Percentiles rank a stretch among this genome's conserved stretches.
Conservation (phyloP, 305 asterid species). For the Stenogyne calaminthoides region DNA sequence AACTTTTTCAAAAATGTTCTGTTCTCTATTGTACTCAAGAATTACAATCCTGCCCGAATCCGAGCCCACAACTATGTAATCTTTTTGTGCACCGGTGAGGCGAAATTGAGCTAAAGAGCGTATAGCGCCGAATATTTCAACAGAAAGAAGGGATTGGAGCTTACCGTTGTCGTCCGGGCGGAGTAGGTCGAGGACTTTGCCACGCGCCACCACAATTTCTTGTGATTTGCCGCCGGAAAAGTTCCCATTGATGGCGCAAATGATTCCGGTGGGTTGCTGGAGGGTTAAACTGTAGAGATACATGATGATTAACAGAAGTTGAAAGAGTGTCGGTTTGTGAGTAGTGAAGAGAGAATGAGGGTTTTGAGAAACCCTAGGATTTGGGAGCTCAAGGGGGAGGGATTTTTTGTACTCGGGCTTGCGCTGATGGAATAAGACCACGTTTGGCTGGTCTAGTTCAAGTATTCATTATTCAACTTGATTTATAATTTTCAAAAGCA, state of each 20-base stretch:
- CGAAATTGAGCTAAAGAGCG: conserved; percentile 96
- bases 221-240: conserved; percentile 92
- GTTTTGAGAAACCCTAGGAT: conserved; percentile 56
- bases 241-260: conserved; percentile 88
- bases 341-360: conserved; percentile 26
- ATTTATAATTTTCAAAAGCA: too few species aligned
- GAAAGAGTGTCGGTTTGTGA: conserved; percentile 18
- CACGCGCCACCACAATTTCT: conserved; percentile 92
- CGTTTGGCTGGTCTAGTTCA: conserved; percentile 11
- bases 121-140: conserved; percentile 85
- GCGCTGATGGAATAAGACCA: neutral
- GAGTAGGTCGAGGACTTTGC: conserved; percentile 88
- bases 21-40: conserved; percentile 84
- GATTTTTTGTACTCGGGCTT: neutral
- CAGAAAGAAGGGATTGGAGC: conserved; percentile 83
- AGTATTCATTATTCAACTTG: neutral
- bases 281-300: conserved; percentile 90
- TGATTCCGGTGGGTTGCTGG: conserved; percentile 85
- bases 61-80: conserved; percentile 91
- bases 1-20: conserved; percentile 75
- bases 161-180: conserved; percentile 98
- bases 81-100: conserved; percentile 92
- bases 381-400: conserved; percentile 32
- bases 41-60: conserved; percentile 95
- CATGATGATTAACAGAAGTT: conserved; percentile 43